Evolutionary conservation across 306 rosid genomes (phyloP), one percentile per base, ranked within the genome.

Genomic region (Senna tora): DNA sequence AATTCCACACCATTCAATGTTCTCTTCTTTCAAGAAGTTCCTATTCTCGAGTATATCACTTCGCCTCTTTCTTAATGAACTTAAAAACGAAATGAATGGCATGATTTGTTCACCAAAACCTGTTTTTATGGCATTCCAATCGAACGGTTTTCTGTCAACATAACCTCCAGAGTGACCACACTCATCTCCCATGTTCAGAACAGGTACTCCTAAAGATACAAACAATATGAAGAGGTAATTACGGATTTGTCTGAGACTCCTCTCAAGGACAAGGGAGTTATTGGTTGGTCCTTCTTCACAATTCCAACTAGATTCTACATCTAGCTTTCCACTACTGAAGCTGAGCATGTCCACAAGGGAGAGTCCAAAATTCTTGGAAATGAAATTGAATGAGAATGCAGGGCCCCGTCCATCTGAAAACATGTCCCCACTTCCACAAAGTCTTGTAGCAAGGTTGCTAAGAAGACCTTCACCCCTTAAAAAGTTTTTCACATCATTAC

Each of bases 171-270:
- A 87, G 51, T 82, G 91, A 67, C 94, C 97, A 54, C 92, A 91
- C 76, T 91, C 98, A 36, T 94, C 98, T 75, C 98, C 96, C 97
- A 91, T 91, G 86, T 83, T 87, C 75, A 94, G 90, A 82, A 94
- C 86, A 78, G 97, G 98, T 51, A 91, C 92, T 25, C 98, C 98
- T 71, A 91, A 72, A 14, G 98, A 94, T 79, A 89, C 77, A 76
- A 76, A 87, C 80, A 91, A 71, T 61, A 81, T 77, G 65, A 87
- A 89, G 22, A 91, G 83, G 85, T 84, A 94, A 71, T 91, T 91
- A 1, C 97, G 97, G 36, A 87, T 79, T 75, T 87, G 98, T 79
- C 86, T 89, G 22, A 93, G 92, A 15, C 96, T 82, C 34, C 77
- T 84, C 83, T 90, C 90, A 15, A 93, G 96, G 69, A 93, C 88